phyloP scores from a whole-genome alignment of 305 asterid genomes.

The Andrographis paniculata region DNA sequence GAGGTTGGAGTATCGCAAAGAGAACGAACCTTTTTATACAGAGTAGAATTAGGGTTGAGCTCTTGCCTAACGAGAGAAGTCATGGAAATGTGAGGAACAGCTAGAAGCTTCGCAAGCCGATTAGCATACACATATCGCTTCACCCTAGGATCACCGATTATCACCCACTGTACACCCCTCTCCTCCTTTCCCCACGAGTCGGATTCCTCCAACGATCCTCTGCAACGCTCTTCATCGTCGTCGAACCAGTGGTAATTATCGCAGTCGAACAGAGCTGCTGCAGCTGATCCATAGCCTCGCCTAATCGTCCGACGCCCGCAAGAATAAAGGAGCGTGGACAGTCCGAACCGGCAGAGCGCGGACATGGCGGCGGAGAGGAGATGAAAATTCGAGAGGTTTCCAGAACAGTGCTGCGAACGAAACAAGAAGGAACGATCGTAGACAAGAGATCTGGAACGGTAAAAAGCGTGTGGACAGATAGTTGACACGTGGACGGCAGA shows the following conservation, averaged over 20 bases:
- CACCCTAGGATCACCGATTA: slow-evolving; percentile 74
- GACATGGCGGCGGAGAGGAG: slow-evolving; percentile 36
- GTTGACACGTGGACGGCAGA: not conserved
- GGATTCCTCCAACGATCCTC: slow-evolving; percentile 33
- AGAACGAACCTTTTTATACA: slow-evolving; percentile 47
- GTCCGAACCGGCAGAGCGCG: slow-evolving; percentile 42
- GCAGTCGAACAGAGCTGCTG: slow-evolving; percentile 62
- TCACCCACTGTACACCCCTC: slow-evolving; percentile 86
- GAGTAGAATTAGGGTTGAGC: slow-evolving; percentile 64
- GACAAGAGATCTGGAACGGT: not conserved
- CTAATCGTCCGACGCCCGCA: slow-evolving; percentile 2
- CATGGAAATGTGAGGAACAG: slow-evolving; percentile 84
- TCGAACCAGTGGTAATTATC: slow-evolving; percentile 25
- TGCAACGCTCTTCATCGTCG: slow-evolving; percentile 18
- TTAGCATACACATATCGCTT: slow-evolving; percentile 71
- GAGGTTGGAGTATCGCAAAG: not conserved
- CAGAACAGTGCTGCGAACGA: slow-evolving; percentile 6
- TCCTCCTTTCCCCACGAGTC: slow-evolving; percentile 40
- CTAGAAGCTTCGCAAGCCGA: slow-evolving; percentile 69
- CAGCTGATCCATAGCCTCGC: slow-evolving; percentile 63
- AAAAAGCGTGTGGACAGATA: not conserved
- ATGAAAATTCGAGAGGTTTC: not conserved
- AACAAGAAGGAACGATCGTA: slow-evolving; percentile 5
- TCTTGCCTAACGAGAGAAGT: slow-evolving; percentile 75
- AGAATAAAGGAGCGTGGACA: slow-evolving; percentile 27